phyloP scores from a whole-genome alignment of 345 rosid genomes.

The Conringia planisiliqua region DNA sequence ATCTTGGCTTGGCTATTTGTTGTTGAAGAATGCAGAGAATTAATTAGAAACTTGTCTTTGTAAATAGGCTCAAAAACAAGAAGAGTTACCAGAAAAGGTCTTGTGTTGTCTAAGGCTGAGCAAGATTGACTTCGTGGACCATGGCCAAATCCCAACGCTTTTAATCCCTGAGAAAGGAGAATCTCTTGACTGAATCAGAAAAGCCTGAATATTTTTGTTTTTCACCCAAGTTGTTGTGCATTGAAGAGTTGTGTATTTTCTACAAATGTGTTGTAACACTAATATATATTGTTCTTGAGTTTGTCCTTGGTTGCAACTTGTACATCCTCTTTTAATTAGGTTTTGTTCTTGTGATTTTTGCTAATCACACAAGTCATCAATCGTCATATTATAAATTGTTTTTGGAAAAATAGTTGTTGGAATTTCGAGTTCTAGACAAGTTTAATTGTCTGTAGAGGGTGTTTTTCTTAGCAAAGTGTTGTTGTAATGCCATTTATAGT shows the following conservation, averaged over 20 bases:
- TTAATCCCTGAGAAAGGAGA: constrained; percentile 41
- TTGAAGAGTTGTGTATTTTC: not conserved
- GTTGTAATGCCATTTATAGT: no score
- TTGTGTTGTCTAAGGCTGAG: constrained; percentile 75
- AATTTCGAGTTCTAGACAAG: no score
- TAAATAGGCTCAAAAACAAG: constrained; percentile 77
- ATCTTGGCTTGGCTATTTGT: not conserved
- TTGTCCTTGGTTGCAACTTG: not conserved
- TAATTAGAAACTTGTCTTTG: not conserved
- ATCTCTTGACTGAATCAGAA: not conserved
- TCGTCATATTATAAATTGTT: no score
- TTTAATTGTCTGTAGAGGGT: no score
- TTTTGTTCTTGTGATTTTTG: no score
- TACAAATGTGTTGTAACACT: not conserved
- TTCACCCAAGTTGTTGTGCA: constrained; percentile 9
- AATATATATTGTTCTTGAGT: not conserved
- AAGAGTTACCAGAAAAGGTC: constrained; percentile 76
- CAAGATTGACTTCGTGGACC: constrained; percentile 73
- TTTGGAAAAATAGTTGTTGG: no score
- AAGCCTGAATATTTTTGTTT: not conserved
- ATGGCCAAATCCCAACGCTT: constrained; percentile 67
- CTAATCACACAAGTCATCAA: no score
- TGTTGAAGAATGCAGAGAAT: not conserved
- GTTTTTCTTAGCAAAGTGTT: no score
- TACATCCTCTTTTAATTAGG: no score